These are phyloP conservation scores for Chaetomiaceae sp. DNA, from an alignment of 2,329 filamentous ascomycete species.

Conservation along the genomic window DNA sequence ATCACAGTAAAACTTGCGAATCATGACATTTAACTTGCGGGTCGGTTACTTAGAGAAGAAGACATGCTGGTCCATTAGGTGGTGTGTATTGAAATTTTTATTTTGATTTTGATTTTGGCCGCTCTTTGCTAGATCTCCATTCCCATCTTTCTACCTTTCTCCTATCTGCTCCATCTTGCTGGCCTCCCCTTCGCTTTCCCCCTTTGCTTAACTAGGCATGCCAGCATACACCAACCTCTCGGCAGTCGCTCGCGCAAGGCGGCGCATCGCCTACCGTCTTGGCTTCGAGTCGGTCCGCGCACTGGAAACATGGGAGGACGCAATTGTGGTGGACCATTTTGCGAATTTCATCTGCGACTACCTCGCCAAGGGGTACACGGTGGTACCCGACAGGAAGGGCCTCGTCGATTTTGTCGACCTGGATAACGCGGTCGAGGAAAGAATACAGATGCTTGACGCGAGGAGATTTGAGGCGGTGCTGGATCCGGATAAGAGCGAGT, in stretches of 20 bases:
- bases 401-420: conserved; percentile 14
- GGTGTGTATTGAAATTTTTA: no score
- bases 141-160: no score
- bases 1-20: no score
- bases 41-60: no score
- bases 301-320: conserved; percentile 14
- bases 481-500: conserved; percentile 15
- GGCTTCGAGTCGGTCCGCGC: conserved; percentile 6
- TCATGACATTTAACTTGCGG: no score
- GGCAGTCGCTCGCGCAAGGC: background rate
- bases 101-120: no score
- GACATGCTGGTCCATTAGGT: no score
- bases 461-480: conserved; percentile 6
- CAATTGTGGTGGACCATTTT: conserved; percentile 15
- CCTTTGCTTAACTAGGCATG: no score
- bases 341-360: conserved; percentile 19
- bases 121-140: no score
- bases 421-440: background rate
- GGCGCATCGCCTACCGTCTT: conserved; percentile 6
- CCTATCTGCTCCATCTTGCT: no score
- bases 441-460: conserved; percentile 8
- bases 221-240: background rate
- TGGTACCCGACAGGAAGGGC: conserved; percentile 3
- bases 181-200: no score
- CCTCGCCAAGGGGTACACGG: conserved; percentile 10